Evolutionary conservation across 495 filamentous ascomycete species (phyloP), one percentile per base, ranked within the genome.

Genomic region (Lasiosphaeriaceae sp.): DNA sequence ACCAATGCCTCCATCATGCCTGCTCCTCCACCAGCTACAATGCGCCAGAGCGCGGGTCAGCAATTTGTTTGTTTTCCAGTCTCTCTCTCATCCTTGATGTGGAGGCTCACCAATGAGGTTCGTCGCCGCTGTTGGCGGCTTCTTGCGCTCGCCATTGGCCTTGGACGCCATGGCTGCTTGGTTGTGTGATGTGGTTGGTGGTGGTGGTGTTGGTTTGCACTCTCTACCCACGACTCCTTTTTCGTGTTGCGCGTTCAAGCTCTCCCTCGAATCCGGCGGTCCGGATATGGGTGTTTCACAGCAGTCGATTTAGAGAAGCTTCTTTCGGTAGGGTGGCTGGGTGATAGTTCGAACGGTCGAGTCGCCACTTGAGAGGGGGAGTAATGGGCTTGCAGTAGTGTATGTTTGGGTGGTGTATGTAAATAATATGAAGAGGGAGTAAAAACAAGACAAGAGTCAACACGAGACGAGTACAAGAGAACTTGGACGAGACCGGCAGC

Each of bases 1-100:
- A 83, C 90, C 50, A 99, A 84, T 24, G 95, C 95, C 76, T 99
- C 95, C 90, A 97, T 97, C 90, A 97, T 96, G 68, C 95, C 95
- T 52, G 95, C 95, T 67, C 90, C 92, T 69, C 95, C 95, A 69
- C 95, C 95, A 75, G 95, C 94, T 97, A 66, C 26, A 54, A 39
- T 43, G 34, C 12, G 46, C 35, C 45, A 23, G 11, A 16, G 14
- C 39, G n/a, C 43, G n/a, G n/a, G 56, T 69, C 52, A 69, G 62
- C 44, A 53, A 9, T 23, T 60, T 46, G 35, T n/a, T 23, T 11
- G 46, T 45, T 58, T 59, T 74, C 29, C 55, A 37, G 43, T 19
- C 9, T 26, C 20, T 11, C 20, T 23, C 41, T 37, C 54, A 39
- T 11, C 17, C 11, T 21, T 60, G 31, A 22, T 5, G 53, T 9